Base-by-base conservation (phyloP, 1,284 basidiomycete species). In the Ganoderma resinaceum region DNA sequence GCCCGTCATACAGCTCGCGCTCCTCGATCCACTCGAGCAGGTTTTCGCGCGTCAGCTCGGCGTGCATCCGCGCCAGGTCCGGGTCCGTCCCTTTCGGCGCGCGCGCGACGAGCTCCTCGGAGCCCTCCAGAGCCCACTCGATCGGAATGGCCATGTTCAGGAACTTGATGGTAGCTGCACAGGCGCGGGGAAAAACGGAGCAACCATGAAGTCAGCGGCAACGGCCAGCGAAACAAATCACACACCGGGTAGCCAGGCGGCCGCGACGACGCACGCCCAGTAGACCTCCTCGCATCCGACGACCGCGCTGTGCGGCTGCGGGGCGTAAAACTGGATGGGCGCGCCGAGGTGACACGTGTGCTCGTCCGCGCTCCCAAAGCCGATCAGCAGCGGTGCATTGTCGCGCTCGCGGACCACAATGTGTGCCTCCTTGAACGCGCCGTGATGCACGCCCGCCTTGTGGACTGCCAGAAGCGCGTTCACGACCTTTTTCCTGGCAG, bases 1-100 rank as follows among this genome's bases (percentile, higher is more conserved):
- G 62, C 7, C 66, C 66, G 59, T 68, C 66, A 62, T 68, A 68
- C 49, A 68, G 62, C 62, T 68, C 66, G 62, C 66, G 66, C 66
- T 68, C 66, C 52, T 68, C 66, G 40, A 68, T 64, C 67, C 67
- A 68, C 67, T 68, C 67, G 46, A 65, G 63, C 33, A 68, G 60
- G 63, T 68, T 63, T 55, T 68, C 63, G 35, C 63, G 63, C 40
- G 67, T 68, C 8, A 66, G 60, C 63, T 68, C 67, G 18, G 67
- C 67, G 16, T 65, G 63, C 63, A 65, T 65, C n/a, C 67, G 52
- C 29, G 67, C 63, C 20, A 65, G 61, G 53, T 65, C 64, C n/a
- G 67, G 67, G 43, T 66, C 64, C 20, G 64, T 65, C 38, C 67
- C 67, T 26, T 68, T 68, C 29, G 67, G 67, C 35, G 67, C 67